A percentile compares a stretch with the other conserved stretches of the same genome.
phyloP scores from a whole-genome alignment of 192 early-diverging fungal species.

The Chytriomyces sp. region DNA sequence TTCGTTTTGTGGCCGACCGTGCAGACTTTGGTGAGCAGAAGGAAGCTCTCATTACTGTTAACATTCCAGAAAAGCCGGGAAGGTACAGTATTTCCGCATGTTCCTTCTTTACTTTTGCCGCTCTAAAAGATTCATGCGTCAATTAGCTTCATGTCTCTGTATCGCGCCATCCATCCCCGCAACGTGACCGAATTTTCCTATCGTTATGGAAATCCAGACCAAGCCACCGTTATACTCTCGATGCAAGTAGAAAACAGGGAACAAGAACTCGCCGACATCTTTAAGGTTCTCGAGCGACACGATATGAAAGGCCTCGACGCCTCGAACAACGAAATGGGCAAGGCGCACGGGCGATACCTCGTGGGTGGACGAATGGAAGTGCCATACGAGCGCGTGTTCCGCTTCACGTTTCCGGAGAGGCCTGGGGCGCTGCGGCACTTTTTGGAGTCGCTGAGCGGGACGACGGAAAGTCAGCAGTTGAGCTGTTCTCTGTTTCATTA shows the following conservation, averaged over 20 bases:
- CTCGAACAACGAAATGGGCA: conserved; percentile 90
- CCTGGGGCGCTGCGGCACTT: conserved; percentile 92
- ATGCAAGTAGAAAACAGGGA: conserved; percentile 77
- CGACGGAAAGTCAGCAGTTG: conserved; percentile 9
- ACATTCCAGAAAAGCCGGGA: conserved; percentile 92
- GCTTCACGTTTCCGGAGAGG: conserved; percentile 95
- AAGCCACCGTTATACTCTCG: conserved; percentile 88
- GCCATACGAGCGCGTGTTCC: conserved; percentile 84
- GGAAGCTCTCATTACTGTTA: conserved; percentile 88
- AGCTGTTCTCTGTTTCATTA: conserved; percentile 87
- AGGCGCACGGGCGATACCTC: conserved; percentile 93
- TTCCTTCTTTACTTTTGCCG: too few relatives aligned
- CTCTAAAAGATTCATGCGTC: too few relatives aligned
- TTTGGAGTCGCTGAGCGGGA: conserved; percentile 59
- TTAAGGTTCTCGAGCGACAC: conserved; percentile 53
- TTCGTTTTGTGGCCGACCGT: conserved; percentile 97
- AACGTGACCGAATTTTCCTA: conserved; percentile 93
- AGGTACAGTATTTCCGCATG: conserved; percentile 51
- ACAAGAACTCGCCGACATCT: conserved; percentile 69
- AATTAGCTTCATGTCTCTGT: conserved; percentile 73
- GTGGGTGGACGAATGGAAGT: conserved; percentile 78
- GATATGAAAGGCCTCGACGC: conserved; percentile 81
- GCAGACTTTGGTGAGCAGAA: conserved; percentile 90
- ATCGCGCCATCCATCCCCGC: conserved; percentile 76
- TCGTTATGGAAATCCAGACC: conserved; percentile 72